Conservation (phyloP, 1,284 basidiomycete species). For the Lignosus rhinocerotis region DNA sequence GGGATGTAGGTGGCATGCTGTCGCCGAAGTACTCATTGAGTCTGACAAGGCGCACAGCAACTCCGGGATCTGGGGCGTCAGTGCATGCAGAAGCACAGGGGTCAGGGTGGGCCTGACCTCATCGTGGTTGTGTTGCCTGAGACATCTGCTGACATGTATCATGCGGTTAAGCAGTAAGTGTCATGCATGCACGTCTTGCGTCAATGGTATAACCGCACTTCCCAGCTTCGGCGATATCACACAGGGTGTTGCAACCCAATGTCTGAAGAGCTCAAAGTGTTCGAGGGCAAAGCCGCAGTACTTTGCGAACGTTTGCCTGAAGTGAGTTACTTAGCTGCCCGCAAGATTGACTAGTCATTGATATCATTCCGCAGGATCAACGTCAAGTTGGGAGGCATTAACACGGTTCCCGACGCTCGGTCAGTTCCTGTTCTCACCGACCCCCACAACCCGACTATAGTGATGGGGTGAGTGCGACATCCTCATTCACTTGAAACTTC, state of each 20-base stretch:
- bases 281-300: conserved; percentile 68
- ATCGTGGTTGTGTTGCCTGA: conserved; percentile 75
- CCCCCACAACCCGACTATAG: conserved; percentile 68
- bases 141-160: conserved; percentile 71
- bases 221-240: conserved; percentile 19
- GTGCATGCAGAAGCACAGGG: conserved; percentile 39
- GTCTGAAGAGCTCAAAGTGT: conserved; percentile 66
- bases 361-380: conserved; percentile 55
- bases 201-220: background rate
- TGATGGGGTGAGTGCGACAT: conserved; percentile 52
- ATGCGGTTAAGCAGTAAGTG: conserved; percentile 72
- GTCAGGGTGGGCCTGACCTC: conserved; percentile 47
- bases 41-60: conserved; percentile 37
- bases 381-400: conserved; percentile 80
- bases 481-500: background rate
- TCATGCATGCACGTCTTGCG: background rate
- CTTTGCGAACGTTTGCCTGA: conserved; percentile 77
- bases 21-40: background rate
- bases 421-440: conserved; percentile 66
- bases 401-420: conserved; percentile 65
- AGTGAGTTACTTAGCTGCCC: conserved; percentile 46
- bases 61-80: conserved; percentile 47
- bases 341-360: background rate
- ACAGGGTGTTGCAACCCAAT: conserved; percentile 71
- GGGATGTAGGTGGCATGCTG: conserved; percentile 36